A percentile compares a stretch with the other conserved stretches of the same genome.
These are phyloP conservation scores for Fusarium pseudonygamai DNA, from an alignment of 2,329 filamentous ascomycete genomes.

Conservation along the genomic window DNA sequence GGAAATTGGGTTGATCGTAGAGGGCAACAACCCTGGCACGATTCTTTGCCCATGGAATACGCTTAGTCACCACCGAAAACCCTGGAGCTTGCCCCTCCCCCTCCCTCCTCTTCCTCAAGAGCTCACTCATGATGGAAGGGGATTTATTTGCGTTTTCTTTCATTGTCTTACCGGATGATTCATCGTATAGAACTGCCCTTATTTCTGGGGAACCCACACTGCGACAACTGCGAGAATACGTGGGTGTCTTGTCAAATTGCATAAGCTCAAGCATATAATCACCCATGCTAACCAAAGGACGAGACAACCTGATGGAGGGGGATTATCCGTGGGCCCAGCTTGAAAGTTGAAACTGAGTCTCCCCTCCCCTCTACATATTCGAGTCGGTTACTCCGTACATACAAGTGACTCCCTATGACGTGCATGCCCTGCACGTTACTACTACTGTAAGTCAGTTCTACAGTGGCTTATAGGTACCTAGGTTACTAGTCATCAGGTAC, in stretches of 20 bases:
- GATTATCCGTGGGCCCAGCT: constrained; percentile 16
- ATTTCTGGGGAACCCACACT: not conserved
- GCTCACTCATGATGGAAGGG: not conserved
- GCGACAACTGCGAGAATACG: not conserved
- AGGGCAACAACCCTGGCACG: constrained; percentile 41
- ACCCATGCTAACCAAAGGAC: not conserved
- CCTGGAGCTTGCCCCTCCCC: constrained; percentile 19
- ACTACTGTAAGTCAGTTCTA: not conserved
- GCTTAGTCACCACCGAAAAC: constrained; percentile 23
- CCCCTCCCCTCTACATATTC: not conserved
- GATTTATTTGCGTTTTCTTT: not conserved
- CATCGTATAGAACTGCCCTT: not conserved
- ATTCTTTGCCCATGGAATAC: not conserved
- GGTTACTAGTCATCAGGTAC: not conserved
- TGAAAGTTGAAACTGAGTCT: constrained; percentile 35
- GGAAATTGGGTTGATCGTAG: constrained; percentile 16
- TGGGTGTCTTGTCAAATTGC: not conserved
- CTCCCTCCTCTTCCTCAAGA: constrained; percentile 4
- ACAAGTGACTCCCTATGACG: constrained; percentile 28
- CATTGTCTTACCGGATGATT: not conserved
- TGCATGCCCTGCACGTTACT: constrained; percentile 15
- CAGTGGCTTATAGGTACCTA: not conserved
- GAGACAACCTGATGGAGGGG: constrained; percentile 13
- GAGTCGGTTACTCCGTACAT: constrained; percentile 4
- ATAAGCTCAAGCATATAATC: not conserved